phyloP scores from a whole-genome alignment of 176 grass and related monocot species.

The Carex littledalei region DNA sequence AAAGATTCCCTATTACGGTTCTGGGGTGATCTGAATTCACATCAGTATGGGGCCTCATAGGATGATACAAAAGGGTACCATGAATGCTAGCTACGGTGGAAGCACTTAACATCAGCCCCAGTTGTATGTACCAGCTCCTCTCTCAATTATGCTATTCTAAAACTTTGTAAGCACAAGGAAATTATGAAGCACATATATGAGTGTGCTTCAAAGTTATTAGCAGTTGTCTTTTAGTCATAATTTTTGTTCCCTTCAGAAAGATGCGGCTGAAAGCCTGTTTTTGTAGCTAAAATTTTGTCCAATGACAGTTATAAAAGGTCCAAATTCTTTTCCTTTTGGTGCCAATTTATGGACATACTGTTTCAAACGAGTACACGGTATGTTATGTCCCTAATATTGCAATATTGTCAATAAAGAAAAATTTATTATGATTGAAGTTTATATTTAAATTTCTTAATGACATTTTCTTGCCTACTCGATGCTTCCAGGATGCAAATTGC shows the following conservation, averaged over 20 bases:
- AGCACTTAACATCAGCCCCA: no score
- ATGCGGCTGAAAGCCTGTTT: no score
- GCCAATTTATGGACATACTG: background rate
- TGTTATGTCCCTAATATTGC: background rate
- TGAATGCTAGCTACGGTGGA: no score
- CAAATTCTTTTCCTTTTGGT: background rate
- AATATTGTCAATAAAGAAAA: background rate
- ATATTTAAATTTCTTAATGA: background rate
- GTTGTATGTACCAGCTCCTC: no score
- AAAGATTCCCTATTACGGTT: no score
- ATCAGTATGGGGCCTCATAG: no score
- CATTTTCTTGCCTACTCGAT: background rate
- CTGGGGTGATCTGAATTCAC: no score
- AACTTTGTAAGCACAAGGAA: no score
- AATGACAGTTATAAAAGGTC: background rate
- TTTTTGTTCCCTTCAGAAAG: background rate
- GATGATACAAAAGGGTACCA: no score
- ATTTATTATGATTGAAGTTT: background rate
- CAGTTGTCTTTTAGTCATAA: background rate
- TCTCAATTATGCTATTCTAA: no score
- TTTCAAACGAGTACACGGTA: background rate
- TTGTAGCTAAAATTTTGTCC: background rate
- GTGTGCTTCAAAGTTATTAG: background rate
- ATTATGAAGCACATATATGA: background rate
- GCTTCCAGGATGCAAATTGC: background rate